Evolutionary conservation across 2,329 filamentous ascomycete species (phyloP).

Genomic region (Pseudogymnoascus verrucosus): DNA sequence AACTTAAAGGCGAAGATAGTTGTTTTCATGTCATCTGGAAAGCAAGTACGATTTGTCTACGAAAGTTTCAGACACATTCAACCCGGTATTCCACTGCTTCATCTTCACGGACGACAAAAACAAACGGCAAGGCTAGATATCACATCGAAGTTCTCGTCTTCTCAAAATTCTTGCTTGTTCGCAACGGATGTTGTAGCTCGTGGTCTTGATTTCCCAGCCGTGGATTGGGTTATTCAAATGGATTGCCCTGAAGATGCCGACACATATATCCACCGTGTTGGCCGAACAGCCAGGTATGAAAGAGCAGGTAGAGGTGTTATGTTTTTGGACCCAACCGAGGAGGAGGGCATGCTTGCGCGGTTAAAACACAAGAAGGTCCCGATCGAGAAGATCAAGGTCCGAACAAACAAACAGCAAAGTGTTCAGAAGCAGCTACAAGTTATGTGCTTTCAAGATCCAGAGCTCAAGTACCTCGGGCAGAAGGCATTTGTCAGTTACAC

Average conservation of each 20-base stretch:
- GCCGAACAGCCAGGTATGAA: conserved; percentile 88
- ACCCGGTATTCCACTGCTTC: conserved; percentile 85
- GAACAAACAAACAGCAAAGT: conserved; percentile 79
- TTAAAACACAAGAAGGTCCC: conserved; percentile 86
- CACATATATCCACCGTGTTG: conserved; percentile 95
- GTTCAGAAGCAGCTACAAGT: conserved; percentile 82
- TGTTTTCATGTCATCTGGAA: conserved; percentile 90
- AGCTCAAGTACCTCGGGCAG: conserved; percentile 89
- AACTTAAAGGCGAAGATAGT: conserved; percentile 93
- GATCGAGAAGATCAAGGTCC: conserved; percentile 77
- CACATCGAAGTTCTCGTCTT: conserved; percentile 69
- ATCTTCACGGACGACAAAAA: conserved; percentile 90
- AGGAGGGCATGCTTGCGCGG: conserved; percentile 79
- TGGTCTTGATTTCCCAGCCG: conserved; percentile 89
- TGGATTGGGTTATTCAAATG: conserved; percentile 98
- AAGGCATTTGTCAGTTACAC: conserved; percentile 93
- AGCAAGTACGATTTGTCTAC: conserved; percentile 93
- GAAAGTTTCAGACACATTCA: conserved; percentile 89
- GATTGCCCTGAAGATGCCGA: conserved; percentile 95
- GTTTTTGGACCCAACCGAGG: conserved; percentile 87
- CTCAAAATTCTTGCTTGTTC: conserved; percentile 82
- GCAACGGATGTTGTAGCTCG: conserved; percentile 92
- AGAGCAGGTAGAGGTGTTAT: conserved; percentile 79
- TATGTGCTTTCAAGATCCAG: conserved; percentile 91
- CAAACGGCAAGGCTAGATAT: conserved; percentile 83